These are phyloP conservation scores for Apiotrichum sp. DNA, from an alignment of 1,284 basidiomycete genomes.

Conservation along the genomic window DNA sequence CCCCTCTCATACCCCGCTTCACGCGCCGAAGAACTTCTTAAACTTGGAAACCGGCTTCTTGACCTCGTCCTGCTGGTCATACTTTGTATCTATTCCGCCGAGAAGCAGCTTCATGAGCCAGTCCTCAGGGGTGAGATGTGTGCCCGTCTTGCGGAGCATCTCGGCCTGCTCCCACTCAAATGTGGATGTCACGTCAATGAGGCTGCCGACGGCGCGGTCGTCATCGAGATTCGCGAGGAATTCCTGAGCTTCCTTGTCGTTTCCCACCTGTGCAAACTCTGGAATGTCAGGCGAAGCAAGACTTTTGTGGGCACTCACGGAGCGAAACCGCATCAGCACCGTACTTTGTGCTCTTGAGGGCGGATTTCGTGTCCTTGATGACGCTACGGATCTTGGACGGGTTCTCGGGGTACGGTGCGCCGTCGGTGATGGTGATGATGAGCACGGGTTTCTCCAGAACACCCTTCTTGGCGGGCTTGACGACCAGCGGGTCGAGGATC, in stretches of 20 bases:
- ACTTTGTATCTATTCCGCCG: slow-evolving; percentile 5
- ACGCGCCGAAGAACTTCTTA: background rate
- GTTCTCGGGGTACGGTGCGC: slow-evolving; percentile 10
- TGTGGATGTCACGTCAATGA: slow-evolving; percentile 9
- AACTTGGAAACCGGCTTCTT: slow-evolving; percentile 2
- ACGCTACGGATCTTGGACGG: slow-evolving; percentile 5
- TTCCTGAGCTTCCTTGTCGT: slow-evolving; percentile 12
- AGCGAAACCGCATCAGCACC: slow-evolving; percentile 8
- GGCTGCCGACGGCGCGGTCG: slow-evolving; percentile 7
- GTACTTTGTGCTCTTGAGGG: slow-evolving; percentile 8
- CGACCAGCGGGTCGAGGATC: slow-evolving; percentile 48
- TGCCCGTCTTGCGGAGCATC: slow-evolving; percentile 10
- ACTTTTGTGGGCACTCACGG: background rate
- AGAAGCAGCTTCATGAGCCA: slow-evolving; percentile 7
- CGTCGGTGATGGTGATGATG: slow-evolving; percentile 46
- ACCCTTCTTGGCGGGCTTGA: slow-evolving; percentile 41
- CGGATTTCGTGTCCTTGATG: slow-evolving; percentile 7
- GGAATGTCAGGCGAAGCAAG: background rate
- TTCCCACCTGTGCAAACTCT: slow-evolving; percentile 14
- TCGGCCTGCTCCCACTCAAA: slow-evolving; percentile 13
- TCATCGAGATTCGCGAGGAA: slow-evolving; percentile 13
- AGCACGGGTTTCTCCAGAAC: slow-evolving; percentile 48
- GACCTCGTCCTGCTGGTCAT: slow-evolving; percentile 4
- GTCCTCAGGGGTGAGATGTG: slow-evolving; percentile 7
- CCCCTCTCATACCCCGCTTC: no score